These are phyloP conservation scores for Forsythia viridissima DNA, from an alignment of 257 asterid genomes.

Conservation along the genomic window DNA sequence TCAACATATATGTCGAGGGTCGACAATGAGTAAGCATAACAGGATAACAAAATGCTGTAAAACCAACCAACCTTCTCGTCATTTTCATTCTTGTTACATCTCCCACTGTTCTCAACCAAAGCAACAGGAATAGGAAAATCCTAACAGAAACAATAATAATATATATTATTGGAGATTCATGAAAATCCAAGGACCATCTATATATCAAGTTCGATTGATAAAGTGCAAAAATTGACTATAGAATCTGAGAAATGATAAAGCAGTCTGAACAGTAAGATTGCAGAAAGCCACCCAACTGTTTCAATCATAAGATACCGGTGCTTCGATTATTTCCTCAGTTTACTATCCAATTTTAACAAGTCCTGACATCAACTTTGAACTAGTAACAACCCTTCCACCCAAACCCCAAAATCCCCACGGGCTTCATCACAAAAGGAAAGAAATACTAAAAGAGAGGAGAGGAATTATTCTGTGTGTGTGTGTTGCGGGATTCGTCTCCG, in stretches of 20 bases:
- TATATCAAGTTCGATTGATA: background rate
- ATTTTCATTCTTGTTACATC: conserved; percentile 85
- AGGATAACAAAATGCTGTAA: background rate
- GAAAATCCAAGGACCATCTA: conserved; percentile 11
- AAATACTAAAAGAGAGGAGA: too few species aligned
- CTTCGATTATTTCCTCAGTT: background rate
- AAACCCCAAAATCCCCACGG: too few species aligned
- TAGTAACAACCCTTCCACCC: too few species aligned
- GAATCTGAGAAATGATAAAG: background rate
- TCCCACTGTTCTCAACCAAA: conserved; percentile 96
- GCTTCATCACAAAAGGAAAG: too few species aligned
- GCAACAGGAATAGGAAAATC: conserved; percentile 67
- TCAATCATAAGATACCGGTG: background rate
- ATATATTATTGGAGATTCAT: conserved; percentile 16
- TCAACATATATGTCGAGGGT: background rate
- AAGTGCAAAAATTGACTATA: background rate
- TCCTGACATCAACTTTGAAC: too few species aligned
- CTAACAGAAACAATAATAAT: conserved; percentile 36
- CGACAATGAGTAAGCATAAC: background rate
- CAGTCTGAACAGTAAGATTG: background rate
- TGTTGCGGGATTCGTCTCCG: too few species aligned
- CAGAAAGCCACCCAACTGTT: background rate
- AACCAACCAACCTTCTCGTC: conserved; percentile 80
- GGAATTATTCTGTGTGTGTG: too few species aligned
- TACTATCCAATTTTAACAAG: background rate